Evolutionary conservation across 1,284 basidiomycete genomes (phyloP).

Genomic region (Trichosporon sp.): DNA sequence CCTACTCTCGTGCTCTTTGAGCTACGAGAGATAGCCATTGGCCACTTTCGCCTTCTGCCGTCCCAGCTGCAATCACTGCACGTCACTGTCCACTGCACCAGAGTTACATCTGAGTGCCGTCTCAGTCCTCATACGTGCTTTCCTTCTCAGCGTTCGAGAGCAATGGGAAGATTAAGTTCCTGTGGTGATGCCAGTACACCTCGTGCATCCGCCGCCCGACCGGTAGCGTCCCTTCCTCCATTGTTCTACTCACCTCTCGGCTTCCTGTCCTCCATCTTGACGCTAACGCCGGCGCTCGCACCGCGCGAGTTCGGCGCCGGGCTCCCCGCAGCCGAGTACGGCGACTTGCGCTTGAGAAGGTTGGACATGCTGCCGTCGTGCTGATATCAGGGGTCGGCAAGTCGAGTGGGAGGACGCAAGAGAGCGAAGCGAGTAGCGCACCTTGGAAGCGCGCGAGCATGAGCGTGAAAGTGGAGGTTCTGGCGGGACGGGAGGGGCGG

Average conservation of each 20-base stretch:
- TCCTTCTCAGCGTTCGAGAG: too few relatives aligned
- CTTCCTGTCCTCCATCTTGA: conserved; percentile 31
- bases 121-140: too few relatives aligned
- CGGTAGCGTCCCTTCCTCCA: background rate
- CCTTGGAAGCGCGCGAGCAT: background rate
- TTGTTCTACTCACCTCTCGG: conserved; percentile 25
- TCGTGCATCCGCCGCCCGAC: too few relatives aligned
- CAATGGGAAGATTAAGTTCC: too few relatives aligned
- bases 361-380: conserved; percentile 3
- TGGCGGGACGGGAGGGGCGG: background rate
- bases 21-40: too few relatives aligned
- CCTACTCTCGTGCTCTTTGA: too few relatives aligned
- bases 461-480: conserved; percentile 7
- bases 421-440: too few relatives aligned
- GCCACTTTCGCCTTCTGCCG: too few relatives aligned
- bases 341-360: conserved; percentile 35
- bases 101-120: too few relatives aligned
- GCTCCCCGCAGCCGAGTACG: conserved; percentile 28
- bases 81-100: too few relatives aligned
- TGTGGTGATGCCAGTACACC: too few relatives aligned
- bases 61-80: too few relatives aligned
- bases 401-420: background rate
- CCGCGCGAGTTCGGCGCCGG: conserved; percentile 27
- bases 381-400: background rate
- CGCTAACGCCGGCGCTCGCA: conserved; percentile 26